These are phyloP conservation scores for Solanum piurae DNA, from an alignment of 257 asterid species.

Conservation along the genomic window DNA sequence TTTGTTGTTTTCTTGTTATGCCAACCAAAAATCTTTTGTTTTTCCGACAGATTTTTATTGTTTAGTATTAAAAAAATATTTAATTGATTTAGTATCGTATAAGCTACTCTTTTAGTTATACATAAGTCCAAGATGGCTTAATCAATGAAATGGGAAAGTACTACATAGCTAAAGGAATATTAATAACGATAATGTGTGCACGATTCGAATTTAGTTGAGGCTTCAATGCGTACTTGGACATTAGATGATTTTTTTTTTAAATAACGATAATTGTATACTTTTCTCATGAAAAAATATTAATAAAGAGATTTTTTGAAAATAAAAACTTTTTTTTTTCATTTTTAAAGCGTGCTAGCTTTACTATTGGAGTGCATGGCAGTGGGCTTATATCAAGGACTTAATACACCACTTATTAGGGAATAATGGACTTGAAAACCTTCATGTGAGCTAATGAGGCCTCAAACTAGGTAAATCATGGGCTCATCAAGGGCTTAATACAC, in stretches of 20 bases:
- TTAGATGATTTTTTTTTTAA: too few species aligned
- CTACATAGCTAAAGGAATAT: not conserved
- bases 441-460: not conserved
- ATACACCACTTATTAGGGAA: not conserved
- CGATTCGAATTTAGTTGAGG: too few species aligned
- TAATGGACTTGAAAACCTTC: not conserved
- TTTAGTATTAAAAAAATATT: not conserved
- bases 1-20: not conserved
- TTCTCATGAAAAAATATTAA: not conserved
- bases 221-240: not conserved
- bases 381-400: not conserved
- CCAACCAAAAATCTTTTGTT: constrained; percentile 2
- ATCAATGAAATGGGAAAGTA: not conserved
- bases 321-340: too few species aligned
- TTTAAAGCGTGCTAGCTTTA: not conserved
- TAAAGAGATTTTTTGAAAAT: not conserved
- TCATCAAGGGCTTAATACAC: not conserved
- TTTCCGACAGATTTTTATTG: not conserved
- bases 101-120: not conserved
- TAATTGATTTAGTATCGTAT: not conserved
- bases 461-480: not conserved
- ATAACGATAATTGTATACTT: not conserved
- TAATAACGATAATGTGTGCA: not conserved
- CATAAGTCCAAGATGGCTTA: not conserved
- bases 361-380: not conserved